Base-by-base conservation (phyloP, 2,329 filamentous ascomycete genomes). In the Sporothrix protearum region DNA sequence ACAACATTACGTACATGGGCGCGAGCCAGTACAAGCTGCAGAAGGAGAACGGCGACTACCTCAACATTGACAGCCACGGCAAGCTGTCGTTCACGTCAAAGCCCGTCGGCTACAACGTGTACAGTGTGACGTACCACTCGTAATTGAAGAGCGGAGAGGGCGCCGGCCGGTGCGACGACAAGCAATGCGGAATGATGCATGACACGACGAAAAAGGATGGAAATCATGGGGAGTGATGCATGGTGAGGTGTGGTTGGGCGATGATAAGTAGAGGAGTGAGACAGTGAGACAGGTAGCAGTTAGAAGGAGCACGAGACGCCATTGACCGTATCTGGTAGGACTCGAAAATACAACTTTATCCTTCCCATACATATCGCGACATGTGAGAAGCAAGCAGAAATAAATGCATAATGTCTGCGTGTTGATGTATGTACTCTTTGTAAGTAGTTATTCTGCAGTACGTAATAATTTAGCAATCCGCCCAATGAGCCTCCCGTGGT, bases 21-120 rank as follows among this genome's bases (percentile, higher is more conserved):
- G 68, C 49, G 66, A 74, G 76, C 71, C 36, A 73, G 71, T 78
- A 78, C 70, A 28, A 72, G 19, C 71, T 78, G 45, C 73, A 76
- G 67, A 76, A 77, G 73, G 74, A 76, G 66, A 76, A 76, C 57
- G 76, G 77, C 61, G 70, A 71, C 42, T 77, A 74, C 59, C 71
- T 75, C 30, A 75, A 75, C 63, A 74, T 77, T 45, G 39, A 53
- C n/a, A 6, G 69, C 10, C 67, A 73, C 69, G 76, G 75, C 19
- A 16, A 55, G 8, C 59, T 76, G 33, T 73, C 72, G 30, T 75
- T 76, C 59, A 72, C 63, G 42, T 59, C 68, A 10, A 72, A 39
- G 25, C 69, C 76, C 1, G 64, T 66, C 12, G 73, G 74, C 28
- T 76, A 73, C 73, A 76, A 71, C n/a, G 66, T 75, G 14, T 77